Base-by-base conservation (phyloP, 768 basidiomycete species). In the Kwoniella newhampshirensis region DNA sequence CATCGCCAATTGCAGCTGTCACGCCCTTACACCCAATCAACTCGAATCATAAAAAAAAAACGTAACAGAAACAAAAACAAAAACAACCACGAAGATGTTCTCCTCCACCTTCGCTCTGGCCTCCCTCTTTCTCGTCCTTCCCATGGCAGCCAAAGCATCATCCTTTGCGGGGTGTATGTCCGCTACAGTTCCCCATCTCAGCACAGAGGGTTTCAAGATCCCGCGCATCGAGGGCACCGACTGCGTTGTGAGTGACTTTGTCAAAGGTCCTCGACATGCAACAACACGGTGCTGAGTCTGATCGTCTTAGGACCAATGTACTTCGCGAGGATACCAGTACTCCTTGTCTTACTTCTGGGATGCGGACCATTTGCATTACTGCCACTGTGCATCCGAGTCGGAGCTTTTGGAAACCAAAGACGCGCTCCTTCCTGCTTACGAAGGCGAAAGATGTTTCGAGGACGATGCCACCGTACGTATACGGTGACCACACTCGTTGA, bases 111-210 rank as follows among this genome's bases (percentile, higher is more conserved):
- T 35, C 23, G n/a, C 35, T 26, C 27, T 47, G n/a, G 35, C 36
- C 32, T 20, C 44, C n/a, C 26, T 46, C 20, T 20, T 51, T 42
- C 21, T 48, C 8, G 20, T 47, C 23, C 35, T 41, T 28, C 44
- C 46, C 35, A 21, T 32, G 7, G 20, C 47, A 4, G 49, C 35
- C 42, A 25, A 28, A 11, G 56, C 56, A 9, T 48, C 56, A 18
- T 28, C 56, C 9, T 58, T 58, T 18, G 41, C 56, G 21, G 56
- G 56, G 20, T 58, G 56, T 28, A 58, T 51, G 42, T 44, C 48
- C 21, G 23, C 49, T 25, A 9, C n/a, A 2, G 11, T 58, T 11
- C 56, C 56, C 20, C 42, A 37, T 30, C 37, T n/a, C 21, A 51
- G 32, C 30, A 27, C 28, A 3, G 7, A 40, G 12, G 46, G 56